Base-by-base conservation (phyloP, 192 early-diverging fungal genomes). In the Chytriomyces sp. region DNA sequence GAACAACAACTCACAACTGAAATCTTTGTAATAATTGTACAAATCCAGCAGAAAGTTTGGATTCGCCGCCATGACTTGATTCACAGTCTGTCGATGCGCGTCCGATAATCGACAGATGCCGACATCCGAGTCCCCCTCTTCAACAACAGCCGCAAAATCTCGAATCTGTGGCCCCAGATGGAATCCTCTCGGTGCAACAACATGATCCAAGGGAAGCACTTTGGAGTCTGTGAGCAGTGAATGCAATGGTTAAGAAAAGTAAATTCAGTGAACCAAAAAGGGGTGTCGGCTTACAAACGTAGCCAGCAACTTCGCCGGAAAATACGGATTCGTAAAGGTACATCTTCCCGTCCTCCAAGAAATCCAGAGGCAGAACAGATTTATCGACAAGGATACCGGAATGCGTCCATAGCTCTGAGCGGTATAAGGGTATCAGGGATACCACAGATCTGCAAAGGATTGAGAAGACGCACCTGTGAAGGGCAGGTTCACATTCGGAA, bases 311-410 rank as follows among this genome's bases (percentile, higher is more conserved):
- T 23, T 63, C 50, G 26, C 82, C 82, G 26, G 60, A 69, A 48
- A 82, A 78, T 7, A 82, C 73, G 24, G 73, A 77, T 53, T 82
- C 82, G 65, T 81, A 81, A 28, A 82, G 44, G 67, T 82, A 82
- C 28, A 82, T 66, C 45, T 65, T 81, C 7, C 74, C 78, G 2
- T 8, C 45, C 64, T 80, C 82, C 48, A 82, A 28, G 35, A 74
- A 81, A 7, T 68, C 67, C 18, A 77, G 73, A 1, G 57, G 66
- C 13, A 82, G 60, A 1, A 82, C 68, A 9, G 23, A 5, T 9
- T 71, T 61, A 20, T 71, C 61, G 43, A 82, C 79, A 43, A 82
- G n/a, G 53, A 82, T 62, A 1, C 82, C 82, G 6, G 66, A 75
- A 63, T 82, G 82, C 5, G 72, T 77, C 78, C 78, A 82, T 7